Percentiles rank a stretch among this genome's conserved stretches.
These are phyloP conservation scores for Tylopilus cervinicoccineus DNA, from an alignment of 768 basidiomycete genomes.

Conservation along the genomic window DNA sequence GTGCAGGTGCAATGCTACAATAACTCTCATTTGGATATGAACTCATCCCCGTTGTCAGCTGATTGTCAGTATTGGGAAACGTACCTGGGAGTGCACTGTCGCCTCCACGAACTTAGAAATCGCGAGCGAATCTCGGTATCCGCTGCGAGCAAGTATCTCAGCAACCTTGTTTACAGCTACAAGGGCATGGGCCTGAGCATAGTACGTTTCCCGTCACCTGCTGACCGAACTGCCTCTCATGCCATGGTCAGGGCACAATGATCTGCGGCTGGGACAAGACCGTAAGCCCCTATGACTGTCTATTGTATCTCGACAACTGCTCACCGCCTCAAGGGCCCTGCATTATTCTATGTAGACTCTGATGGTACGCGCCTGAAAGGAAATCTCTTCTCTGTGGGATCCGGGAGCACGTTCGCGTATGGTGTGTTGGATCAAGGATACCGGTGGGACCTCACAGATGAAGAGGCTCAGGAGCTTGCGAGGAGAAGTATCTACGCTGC, in stretches of 20 bases:
- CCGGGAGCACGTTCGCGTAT: conserved; percentile 98
- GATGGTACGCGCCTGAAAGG: conserved; percentile 96
- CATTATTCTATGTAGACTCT: conserved; percentile 96
- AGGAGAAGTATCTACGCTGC: conserved; percentile 94
- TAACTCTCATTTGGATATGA: not conserved
- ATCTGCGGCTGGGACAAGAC: conserved; percentile 99
- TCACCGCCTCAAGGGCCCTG: conserved; percentile 61
- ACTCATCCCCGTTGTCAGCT: conserved; percentile 42
- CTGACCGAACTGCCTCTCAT: conserved; percentile 1
- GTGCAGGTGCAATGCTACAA: conserved; percentile 65
- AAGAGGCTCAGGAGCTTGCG: conserved; percentile 92
- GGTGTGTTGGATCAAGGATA: conserved; percentile 97
- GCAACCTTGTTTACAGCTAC: conserved; percentile 96
- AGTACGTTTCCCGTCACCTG: conserved; percentile 47
- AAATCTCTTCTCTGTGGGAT: conserved; percentile 97
- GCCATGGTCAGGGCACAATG: conserved; percentile 81
- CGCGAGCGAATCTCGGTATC: conserved; percentile 97
- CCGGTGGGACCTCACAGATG: conserved; percentile 87
- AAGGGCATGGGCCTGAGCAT: conserved; percentile 99
- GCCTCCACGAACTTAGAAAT: conserved; percentile 94
- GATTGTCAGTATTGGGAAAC: conserved; percentile 99
- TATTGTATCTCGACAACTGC: conserved; percentile 1
- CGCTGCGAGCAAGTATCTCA: conserved; percentile 96
- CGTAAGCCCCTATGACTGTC: conserved; percentile 39
- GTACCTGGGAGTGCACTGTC: conserved; percentile 96